phyloP scores from a whole-genome alignment of 202 grass and related monocot genomes.

The Saccharum hybrid region DNA sequence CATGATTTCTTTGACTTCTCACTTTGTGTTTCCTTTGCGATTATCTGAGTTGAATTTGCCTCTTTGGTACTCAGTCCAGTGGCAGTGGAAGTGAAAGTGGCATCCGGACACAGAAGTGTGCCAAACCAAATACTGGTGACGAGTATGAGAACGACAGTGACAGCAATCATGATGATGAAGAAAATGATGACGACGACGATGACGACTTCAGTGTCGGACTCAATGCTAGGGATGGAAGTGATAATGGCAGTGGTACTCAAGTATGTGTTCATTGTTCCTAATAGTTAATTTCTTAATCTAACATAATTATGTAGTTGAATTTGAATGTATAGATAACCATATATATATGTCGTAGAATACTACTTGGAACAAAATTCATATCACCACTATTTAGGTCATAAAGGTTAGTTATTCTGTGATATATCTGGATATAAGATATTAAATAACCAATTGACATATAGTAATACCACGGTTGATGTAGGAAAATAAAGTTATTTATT shows the following conservation, averaged over 20 bases:
- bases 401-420: conserved; percentile 27
- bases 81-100: conserved; percentile 93
- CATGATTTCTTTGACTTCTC: conserved; percentile 19
- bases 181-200: conserved; percentile 21
- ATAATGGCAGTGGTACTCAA: conserved; percentile 80
- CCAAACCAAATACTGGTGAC: conserved; percentile 56
- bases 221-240: conserved; percentile 75
- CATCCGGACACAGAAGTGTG: conserved; percentile 73
- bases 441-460: neutral
- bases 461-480: neutral
- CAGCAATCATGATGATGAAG: conserved; percentile 50
- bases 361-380: conserved; percentile 1
- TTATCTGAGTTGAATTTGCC: conserved; percentile 44
- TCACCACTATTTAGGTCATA: conserved; percentile 6
- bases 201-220: conserved; percentile 57
- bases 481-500: conserved; percentile 13
- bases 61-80: conserved; percentile 68
- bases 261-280: conserved; percentile 48
- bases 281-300: conserved; percentile 26
- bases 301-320: neutral
- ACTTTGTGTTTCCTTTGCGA: conserved; percentile 35
- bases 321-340: neutral
- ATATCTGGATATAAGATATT: conserved; percentile 5
- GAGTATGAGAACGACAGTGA: conserved; percentile 61
- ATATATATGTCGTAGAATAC: conserved; percentile 25